Conservation (phyloP, 306 rosid genomes). For the Pterocarpus santalinus region DNA sequence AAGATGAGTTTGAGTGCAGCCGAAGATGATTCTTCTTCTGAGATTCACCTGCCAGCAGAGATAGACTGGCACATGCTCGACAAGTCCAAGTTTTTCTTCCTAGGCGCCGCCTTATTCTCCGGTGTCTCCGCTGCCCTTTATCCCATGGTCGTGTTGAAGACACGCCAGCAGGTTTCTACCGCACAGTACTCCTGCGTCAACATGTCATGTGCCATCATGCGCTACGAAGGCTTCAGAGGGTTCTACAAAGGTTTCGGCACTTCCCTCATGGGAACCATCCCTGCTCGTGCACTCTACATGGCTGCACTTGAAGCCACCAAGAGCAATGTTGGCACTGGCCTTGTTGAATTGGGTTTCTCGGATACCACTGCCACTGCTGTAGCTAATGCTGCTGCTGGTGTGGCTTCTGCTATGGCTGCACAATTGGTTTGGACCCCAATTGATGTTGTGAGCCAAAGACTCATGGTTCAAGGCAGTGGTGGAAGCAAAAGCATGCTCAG, state of each 20-base stretch:
- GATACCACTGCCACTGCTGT: slow-evolving; percentile 75
- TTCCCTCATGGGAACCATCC: slow-evolving; percentile 89
- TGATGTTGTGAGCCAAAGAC: slow-evolving; percentile 93
- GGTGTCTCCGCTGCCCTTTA: slow-evolving; percentile 86
- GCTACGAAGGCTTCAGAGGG: slow-evolving; percentile 82
- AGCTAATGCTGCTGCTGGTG: slow-evolving; percentile 86
- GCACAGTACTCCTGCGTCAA: slow-evolving; percentile 69
- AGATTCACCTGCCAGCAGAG: slow-evolving; percentile 84
- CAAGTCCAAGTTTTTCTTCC: slow-evolving; percentile 89
- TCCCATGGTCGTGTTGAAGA: slow-evolving; percentile 84
- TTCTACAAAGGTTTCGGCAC: slow-evolving; percentile 96
- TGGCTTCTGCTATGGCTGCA: slow-evolving; percentile 92
- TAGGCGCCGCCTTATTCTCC: slow-evolving; percentile 94
- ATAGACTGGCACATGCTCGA: slow-evolving; percentile 98
- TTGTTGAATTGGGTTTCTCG: slow-evolving; percentile 72
- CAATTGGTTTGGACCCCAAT: slow-evolving; percentile 96
- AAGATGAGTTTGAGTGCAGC: slow-evolving; percentile 82
- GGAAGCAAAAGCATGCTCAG: slow-evolving; percentile 45
- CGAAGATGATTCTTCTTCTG: slow-evolving; percentile 79
- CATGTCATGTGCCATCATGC: slow-evolving; percentile 75
- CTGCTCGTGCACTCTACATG: slow-evolving; percentile 98
- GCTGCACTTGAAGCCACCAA: slow-evolving; percentile 84
- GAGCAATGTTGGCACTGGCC: slow-evolving; percentile 76
- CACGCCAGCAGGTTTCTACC: slow-evolving; percentile 83
- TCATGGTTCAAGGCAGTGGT: slow-evolving; percentile 80